A percentile compares a stretch with the other conserved stretches of the same genome.
Evolutionary conservation across 225 moss, liverwort and hornwort species (phyloP).

Genomic region (Neckera pumila): DNA sequence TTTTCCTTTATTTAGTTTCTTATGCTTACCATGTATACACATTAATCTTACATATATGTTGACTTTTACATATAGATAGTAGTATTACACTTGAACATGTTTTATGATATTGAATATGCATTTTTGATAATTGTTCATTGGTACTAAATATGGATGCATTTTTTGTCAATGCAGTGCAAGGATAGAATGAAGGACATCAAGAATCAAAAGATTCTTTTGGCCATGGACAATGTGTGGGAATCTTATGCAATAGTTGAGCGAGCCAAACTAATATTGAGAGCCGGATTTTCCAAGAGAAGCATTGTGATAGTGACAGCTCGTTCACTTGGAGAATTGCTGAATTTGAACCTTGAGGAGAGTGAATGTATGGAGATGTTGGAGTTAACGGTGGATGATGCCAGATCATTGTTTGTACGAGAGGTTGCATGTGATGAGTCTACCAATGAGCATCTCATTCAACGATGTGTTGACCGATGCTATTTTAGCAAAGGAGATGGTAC

Average conservation of each 20-base stretch:
- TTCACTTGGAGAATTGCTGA: neutral
- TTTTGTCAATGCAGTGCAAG: neutral
- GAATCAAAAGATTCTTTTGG: neutral
- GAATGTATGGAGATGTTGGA: neutral
- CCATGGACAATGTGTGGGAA: neutral
- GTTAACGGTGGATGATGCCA: neutral
- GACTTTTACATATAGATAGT: neutral
- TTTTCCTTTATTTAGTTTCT: neutral
- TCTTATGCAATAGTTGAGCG: rapidly evolving
- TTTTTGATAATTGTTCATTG: rapidly evolving
- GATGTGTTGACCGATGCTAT: neutral
- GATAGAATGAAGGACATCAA: neutral
- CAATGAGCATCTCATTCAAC: neutral
- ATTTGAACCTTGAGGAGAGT: neutral
- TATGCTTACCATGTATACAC: no score
- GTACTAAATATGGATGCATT: neutral
- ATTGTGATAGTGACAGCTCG: neutral
- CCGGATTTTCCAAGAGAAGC: rapidly evolving
- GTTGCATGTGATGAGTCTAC: neutral
- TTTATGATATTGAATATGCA: neutral
- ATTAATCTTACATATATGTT: rapidly evolving
- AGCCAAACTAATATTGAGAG: neutral
- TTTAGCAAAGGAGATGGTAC: neutral
- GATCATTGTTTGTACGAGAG: neutral
- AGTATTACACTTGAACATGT: no score